Base-by-base conservation (phyloP, 2,329 filamentous ascomycete species). In the Myotisia sp. region DNA sequence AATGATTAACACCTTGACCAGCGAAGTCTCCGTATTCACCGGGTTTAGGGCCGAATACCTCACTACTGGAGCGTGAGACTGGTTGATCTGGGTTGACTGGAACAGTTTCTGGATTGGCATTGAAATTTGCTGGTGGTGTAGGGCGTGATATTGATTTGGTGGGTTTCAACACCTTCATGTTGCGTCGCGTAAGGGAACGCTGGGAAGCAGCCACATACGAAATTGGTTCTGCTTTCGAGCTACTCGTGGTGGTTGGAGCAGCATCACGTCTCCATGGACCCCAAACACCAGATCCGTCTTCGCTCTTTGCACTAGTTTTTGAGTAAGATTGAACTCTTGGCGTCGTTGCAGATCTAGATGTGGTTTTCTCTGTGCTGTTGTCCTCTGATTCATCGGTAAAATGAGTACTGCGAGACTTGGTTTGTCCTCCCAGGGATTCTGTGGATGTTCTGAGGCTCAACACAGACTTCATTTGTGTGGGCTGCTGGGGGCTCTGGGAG, bases 91-190 rank as follows among this genome's bases (percentile, higher is more conserved):
- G 23, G 26, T 28, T 9, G 23, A n/a, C 32, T 26, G 10, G 9
- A 12, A n/a, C 20, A 16, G 8, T 26, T 12, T 20, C 29, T 18
- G 16, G 32, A 34, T 13, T 14, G 32, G 7, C 23, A 2, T 5
- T 5, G 26, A 18, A 7, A 20, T 31, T 31, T 3, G 35, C 20
- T 22, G 31, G 26, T 5, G 42, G 39, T 5, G 31, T 34, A 14
- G 38, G 38, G 7, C 38, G 38, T 7, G 65, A 64, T 3, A 60
- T 43, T 1, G 60, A 66, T 53, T 84, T 90, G 37, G 68, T 70
- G 1, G 87, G 76, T 49, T 85, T 84, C 34, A 95, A 65, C 2
- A 94, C 79, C 62, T 93, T 95, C 79, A 95, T 95, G 33, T 75
- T 76, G 32, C 68, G 60, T 12, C 63, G 58, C 30, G 74, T 65